Evolutionary conservation across 331 rosid species (phyloP), one percentile per base, ranked within the genome.

Genomic region (Acacia concinna): DNA sequence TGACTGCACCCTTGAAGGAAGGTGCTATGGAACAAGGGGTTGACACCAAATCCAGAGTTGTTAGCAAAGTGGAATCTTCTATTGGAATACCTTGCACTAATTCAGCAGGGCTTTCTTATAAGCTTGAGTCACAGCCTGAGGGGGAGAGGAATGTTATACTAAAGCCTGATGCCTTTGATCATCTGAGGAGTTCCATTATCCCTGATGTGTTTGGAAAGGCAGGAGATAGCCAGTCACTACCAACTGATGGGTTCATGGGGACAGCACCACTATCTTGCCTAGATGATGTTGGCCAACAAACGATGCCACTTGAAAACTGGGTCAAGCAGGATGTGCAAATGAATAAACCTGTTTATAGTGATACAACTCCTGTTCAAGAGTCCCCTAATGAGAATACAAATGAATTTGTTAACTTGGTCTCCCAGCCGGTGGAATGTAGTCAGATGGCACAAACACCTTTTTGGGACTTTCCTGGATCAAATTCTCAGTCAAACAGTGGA

Each of bases 401-500:
- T 62, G 88, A 86, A 47, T 82, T 49, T 73, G 56, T 79, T 68
- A 78, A 84, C 44, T 27, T 82, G 43, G 69, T 81, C 82, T 74
- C 88, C 25, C 83, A 86, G 83, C 75, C 83, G 8, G 80, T 75
- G 78, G 97, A 94, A 81, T 66, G 74, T 56, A 79, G 20, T 79
- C 97, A 90, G 80, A 82, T 77, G 62, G 78, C 85, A 78, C 90
- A 83, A 60, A 63, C 88, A 78, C 64, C 92, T 84, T 15, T 82
- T 51, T 81, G 88, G 93, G 89, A 73, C 75, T 77, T 81, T 76
- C 89, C 90, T 73, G 91, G 84, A 82, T 57, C 88, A 75, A 81
- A 80, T 79, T 80, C 85, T 56, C 91, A 84, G 73, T 31, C 88
- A 68, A 86, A 73, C 17, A 81, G 71, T 63, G 87, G 81, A 81